phyloP scores from a whole-genome alignment of 208 protist genomes.

The Acanthamoeba divionensis region DNA sequence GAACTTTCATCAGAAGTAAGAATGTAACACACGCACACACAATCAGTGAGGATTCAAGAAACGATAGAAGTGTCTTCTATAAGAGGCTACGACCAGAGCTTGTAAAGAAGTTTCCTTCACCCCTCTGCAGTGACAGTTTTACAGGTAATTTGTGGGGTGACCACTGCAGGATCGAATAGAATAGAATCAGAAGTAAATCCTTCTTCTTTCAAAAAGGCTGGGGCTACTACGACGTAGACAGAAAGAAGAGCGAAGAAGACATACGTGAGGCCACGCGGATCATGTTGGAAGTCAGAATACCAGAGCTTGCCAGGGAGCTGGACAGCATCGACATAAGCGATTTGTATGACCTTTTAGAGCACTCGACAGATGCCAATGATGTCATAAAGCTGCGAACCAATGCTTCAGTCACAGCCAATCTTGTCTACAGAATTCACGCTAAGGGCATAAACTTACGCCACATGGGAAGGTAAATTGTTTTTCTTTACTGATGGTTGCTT shows the following conservation, averaged over 20 bases:
- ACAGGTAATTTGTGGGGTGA: no score
- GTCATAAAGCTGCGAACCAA: background rate
- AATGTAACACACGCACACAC: no score
- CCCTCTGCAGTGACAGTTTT: background rate
- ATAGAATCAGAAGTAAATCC: background rate
- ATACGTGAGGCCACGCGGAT: background rate
- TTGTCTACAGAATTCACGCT: background rate
- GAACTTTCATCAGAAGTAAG: background rate
- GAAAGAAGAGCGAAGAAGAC: background rate
- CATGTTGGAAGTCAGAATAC: background rate
- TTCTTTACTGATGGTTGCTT: background rate
- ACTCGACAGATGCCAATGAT: background rate
- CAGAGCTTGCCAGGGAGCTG: background rate
- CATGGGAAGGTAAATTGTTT: background rate
- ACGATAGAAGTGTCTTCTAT: background rate
- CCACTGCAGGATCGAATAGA: background rate
- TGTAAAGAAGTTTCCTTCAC: background rate
- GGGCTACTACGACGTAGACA: slow-evolving; percentile 4
- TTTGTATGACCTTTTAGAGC: background rate
- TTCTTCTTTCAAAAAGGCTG: background rate
- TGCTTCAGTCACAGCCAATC: background rate
- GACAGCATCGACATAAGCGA: background rate
- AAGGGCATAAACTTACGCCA: slow-evolving; percentile 23
- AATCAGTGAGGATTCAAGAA: background rate
- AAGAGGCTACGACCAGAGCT: slow-evolving; percentile 48